These are phyloP conservation scores for Melanomma pulvis-pyrius DNA, from an alignment of 495 filamentous ascomycete species.

Conservation along the genomic window DNA sequence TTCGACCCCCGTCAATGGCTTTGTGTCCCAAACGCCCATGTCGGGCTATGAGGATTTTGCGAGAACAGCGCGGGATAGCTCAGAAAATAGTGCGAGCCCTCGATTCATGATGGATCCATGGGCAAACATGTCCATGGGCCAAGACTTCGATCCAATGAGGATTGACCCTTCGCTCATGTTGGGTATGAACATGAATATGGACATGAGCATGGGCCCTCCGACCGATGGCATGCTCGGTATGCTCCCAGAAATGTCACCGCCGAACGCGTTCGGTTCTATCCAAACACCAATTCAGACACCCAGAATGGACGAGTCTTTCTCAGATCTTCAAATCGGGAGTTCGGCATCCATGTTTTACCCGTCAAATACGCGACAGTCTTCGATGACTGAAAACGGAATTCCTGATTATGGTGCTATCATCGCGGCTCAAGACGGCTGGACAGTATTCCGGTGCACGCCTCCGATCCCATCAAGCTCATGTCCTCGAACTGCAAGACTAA, in stretches of 20 bases:
- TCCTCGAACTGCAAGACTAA: constrained; percentile 59
- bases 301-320: constrained; percentile 42
- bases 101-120: constrained; percentile 47
- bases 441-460: constrained; percentile 59
- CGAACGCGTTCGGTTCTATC: constrained; percentile 36
- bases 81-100: constrained; percentile 42
- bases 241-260: constrained; percentile 40
- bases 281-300: constrained; percentile 43
- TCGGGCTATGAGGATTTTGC: constrained; percentile 45
- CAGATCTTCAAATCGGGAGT: constrained; percentile 42
- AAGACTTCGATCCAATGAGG: constrained; percentile 43
- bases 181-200: constrained; percentile 44
- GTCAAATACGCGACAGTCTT: constrained; percentile 29
- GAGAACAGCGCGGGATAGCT: constrained; percentile 32
- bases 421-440: constrained; percentile 59
- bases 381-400: constrained; percentile 45
- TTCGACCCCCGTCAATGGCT: constrained; percentile 38
- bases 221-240: constrained; percentile 37
- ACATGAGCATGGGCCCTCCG: constrained; percentile 43
- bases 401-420: constrained; percentile 57
- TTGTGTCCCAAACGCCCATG: constrained; percentile 43
- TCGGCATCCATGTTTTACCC: constrained; percentile 38
- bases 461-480: constrained; percentile 55
- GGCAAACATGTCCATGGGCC: constrained; percentile 42
- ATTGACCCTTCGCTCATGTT: constrained; percentile 40